A percentile compares a stretch with the other conserved stretches of the same genome.
Evolutionary conservation across 2,329 filamentous ascomycete genomes (phyloP).

Genomic region (Daldinia sp.): DNA sequence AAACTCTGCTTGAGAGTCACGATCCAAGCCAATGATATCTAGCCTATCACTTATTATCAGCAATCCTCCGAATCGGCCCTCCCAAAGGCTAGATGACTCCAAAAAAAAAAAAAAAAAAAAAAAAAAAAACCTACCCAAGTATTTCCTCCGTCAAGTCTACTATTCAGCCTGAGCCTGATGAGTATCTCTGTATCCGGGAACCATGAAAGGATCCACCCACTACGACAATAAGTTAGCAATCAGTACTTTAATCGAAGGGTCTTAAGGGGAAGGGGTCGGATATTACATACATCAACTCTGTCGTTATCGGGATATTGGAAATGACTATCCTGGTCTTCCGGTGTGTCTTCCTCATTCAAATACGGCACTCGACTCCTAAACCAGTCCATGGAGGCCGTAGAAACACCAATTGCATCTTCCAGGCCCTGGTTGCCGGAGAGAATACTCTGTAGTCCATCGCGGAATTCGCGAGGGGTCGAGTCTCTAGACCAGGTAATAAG

Average conservation of each 20-base stretch:
- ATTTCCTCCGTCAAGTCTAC: too few relatives aligned
- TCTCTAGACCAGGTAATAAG: constrained; percentile 50
- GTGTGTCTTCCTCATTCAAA: neutral
- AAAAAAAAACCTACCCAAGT: too few relatives aligned
- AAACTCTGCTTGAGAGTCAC: neutral
- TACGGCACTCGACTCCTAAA: constrained; percentile 3
- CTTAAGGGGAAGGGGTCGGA: neutral
- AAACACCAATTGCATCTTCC: constrained; percentile 8
- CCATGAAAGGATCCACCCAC: constrained; percentile 45
- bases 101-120: too few relatives aligned
- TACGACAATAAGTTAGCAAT: neutral
- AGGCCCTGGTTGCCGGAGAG: too few relatives aligned
- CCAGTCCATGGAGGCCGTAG: constrained; percentile 14
- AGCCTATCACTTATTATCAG: neutral
- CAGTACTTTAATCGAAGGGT: neutral
- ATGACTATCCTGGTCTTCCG: neutral
- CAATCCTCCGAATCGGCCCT: neutral
- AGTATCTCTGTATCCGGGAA: constrained; percentile 28
- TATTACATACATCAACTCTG: constrained; percentile 16
- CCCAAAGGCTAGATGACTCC: neutral
- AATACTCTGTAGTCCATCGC: neutral
- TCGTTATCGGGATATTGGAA: constrained; percentile 59
- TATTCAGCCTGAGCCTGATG: neutral
- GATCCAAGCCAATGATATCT: neutral
- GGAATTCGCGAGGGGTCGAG: constrained; percentile 52